Percentiles rank a stretch among this genome's conserved stretches.
Evolutionary conservation across 331 rosid species (phyloP).

Genomic region (Acacia pycnantha): DNA sequence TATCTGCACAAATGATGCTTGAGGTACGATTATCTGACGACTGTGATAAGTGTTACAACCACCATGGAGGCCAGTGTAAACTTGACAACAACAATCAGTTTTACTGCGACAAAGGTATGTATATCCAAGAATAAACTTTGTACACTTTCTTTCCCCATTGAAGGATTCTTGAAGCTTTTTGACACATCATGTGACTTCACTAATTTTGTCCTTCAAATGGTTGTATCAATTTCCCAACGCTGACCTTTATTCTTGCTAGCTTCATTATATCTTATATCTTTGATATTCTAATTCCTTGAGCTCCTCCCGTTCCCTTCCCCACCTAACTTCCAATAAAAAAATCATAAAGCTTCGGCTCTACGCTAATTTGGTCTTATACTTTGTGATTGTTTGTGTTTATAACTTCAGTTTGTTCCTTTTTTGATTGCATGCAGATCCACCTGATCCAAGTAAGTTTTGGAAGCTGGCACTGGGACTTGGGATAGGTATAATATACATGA

Average conservation of each 20-base stretch:
- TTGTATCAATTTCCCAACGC: background rate
- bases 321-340: background rate
- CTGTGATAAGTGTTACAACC: background rate
- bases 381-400: background rate
- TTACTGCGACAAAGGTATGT: background rate
- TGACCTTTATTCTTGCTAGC: background rate
- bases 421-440: background rate
- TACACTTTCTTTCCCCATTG: background rate
- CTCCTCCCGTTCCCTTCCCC: background rate
- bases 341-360: background rate
- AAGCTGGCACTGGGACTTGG: slow-evolving; percentile 14
- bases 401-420: background rate
- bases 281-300: background rate
- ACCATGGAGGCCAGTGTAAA: background rate
- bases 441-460: background rate
- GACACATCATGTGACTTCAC: background rate
- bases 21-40: background rate
- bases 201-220: background rate
- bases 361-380: background rate
- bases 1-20: background rate
- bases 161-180: background rate
- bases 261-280: background rate
- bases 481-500: background rate
- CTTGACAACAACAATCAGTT: background rate
- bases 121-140: background rate